Evolutionary conservation across 805 yeast genomes (phyloP).

Genomic region (Jamesozyma hellenica): DNA sequence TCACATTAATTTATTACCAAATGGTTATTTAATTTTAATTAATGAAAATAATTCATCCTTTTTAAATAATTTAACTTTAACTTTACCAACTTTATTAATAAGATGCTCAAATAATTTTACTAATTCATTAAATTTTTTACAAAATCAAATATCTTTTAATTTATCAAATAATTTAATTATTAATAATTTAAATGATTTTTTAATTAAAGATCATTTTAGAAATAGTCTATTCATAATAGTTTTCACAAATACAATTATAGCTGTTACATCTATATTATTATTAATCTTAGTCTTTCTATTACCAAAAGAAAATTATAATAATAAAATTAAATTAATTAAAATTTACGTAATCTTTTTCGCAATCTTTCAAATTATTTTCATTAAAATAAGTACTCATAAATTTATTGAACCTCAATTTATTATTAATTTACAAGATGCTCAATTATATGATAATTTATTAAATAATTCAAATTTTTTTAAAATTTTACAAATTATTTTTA

Average conservation of each 20-base stretch:
- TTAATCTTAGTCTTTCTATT: slow-evolving; percentile 40
- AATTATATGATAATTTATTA: slow-evolving; percentile 25
- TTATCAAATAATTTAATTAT: background rate
- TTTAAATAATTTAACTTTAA: slow-evolving; percentile 9
- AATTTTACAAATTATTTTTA: slow-evolving; percentile 10
- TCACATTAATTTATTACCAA: slow-evolving; percentile 9
- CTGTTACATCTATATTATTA: slow-evolving; percentile 63
- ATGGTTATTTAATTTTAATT: slow-evolving; percentile 9
- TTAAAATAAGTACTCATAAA: slow-evolving; percentile 35
- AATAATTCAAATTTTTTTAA: slow-evolving; percentile 10
- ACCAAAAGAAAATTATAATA: slow-evolving; percentile 35
- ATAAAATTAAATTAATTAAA: slow-evolving; percentile 49
- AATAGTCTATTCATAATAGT: slow-evolving; percentile 36
- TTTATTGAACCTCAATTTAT: slow-evolving; percentile 42
- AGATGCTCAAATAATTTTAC: slow-evolving; percentile 8
- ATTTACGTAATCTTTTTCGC: slow-evolving; percentile 51
- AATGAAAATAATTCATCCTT: background rate
- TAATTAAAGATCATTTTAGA: slow-evolving; percentile 29
- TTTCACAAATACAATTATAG: slow-evolving; percentile 46
- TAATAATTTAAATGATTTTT: slow-evolving; percentile 3
- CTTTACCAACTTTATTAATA: slow-evolving; percentile 15
- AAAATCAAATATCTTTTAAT: too few species aligned
- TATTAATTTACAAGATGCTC: slow-evolving; percentile 43
- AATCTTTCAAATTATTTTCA: slow-evolving; percentile 41
- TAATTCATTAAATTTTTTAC: too few species aligned